These are phyloP conservation scores for Neonectria neomacrospora DNA, from an alignment of 2,329 filamentous ascomycete species.

Conservation along the genomic window DNA sequence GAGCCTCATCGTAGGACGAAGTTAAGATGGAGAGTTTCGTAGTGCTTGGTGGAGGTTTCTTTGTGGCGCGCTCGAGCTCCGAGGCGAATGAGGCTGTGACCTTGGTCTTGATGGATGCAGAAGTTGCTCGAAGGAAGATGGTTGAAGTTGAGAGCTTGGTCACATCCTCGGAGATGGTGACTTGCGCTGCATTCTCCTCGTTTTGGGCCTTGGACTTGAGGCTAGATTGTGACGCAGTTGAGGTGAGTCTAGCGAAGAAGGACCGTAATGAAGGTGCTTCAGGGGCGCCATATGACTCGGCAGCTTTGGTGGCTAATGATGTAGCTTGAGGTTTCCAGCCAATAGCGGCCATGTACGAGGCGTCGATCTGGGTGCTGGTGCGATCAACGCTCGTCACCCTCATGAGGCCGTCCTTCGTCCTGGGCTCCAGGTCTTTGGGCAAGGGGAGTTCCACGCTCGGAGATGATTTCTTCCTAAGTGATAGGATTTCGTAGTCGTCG, in stretches of 20 bases:
- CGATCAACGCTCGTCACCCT: constrained; percentile 82
- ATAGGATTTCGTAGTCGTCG: constrained; percentile 85
- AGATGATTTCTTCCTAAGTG: constrained; percentile 85
- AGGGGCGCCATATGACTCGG: constrained; percentile 61
- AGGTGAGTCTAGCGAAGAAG: constrained; percentile 84
- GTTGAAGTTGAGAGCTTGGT: constrained; percentile 76
- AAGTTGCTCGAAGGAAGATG: constrained; percentile 90
- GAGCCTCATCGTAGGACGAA: constrained; percentile 86
- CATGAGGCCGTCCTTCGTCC: constrained; percentile 90
- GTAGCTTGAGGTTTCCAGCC: constrained; percentile 77
- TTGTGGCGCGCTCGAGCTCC: constrained; percentile 94
- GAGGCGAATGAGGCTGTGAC: constrained; percentile 78
- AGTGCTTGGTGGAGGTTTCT: constrained; percentile 91
- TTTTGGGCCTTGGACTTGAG: constrained; percentile 66
- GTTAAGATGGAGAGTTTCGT: constrained; percentile 90
- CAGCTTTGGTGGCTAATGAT: constrained; percentile 53
- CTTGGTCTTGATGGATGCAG: constrained; percentile 82
- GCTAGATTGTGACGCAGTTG: constrained; percentile 61
- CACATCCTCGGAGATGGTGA: constrained; percentile 75
- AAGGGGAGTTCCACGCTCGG: constrained; percentile 78
- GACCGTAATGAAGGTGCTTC: constrained; percentile 73
- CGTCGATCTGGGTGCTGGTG: constrained; percentile 92
- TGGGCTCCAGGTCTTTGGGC: constrained; percentile 81
- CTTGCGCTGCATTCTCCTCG: constrained; percentile 72
- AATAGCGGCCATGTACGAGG: constrained; percentile 86